Conservation (phyloP, 208 protist genomes). For the Leishmania guyanensis region DNA sequence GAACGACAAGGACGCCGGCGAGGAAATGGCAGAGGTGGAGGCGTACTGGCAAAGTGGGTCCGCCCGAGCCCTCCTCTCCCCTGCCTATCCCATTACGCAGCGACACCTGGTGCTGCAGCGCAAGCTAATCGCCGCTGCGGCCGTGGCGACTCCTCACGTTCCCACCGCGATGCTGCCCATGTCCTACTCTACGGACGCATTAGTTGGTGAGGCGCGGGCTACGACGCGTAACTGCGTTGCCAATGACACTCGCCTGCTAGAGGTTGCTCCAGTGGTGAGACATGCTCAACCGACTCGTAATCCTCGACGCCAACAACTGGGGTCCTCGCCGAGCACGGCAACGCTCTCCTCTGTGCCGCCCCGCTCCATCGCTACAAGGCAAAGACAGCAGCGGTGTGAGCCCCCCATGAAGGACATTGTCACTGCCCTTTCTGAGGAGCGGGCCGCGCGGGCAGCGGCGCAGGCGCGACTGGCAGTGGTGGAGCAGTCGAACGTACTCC, state of each 20-base stretch:
- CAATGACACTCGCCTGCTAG: not conserved
- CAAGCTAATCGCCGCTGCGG: slow-evolving; percentile 16
- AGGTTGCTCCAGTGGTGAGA: not conserved
- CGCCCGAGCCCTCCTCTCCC: slow-evolving; percentile 9
- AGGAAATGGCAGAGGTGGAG: not conserved
- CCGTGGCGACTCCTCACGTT: not conserved
- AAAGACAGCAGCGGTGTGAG: not conserved
- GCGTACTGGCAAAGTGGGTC: slow-evolving; percentile 9
- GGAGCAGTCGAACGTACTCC: slow-evolving; percentile 21
- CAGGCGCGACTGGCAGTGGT: slow-evolving; percentile 9
- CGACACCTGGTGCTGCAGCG: slow-evolving; percentile 20
- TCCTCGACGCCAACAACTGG: not conserved
- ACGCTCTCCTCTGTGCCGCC: not conserved
- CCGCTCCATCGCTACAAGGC: not conserved
- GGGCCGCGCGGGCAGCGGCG: not conserved
- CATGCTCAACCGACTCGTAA: not conserved
- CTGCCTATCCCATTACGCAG: slow-evolving; percentile 11
- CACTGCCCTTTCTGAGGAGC: not conserved
- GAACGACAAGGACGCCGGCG: not conserved
- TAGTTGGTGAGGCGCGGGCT: not conserved
- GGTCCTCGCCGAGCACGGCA: not conserved
- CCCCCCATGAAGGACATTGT: not conserved
- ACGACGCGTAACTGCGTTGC: not conserved
- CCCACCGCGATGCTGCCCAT: not conserved
- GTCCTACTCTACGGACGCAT: not conserved